Base-by-base conservation (phyloP, 169 alveolate species). In the Plasmodium ovale region DNA sequence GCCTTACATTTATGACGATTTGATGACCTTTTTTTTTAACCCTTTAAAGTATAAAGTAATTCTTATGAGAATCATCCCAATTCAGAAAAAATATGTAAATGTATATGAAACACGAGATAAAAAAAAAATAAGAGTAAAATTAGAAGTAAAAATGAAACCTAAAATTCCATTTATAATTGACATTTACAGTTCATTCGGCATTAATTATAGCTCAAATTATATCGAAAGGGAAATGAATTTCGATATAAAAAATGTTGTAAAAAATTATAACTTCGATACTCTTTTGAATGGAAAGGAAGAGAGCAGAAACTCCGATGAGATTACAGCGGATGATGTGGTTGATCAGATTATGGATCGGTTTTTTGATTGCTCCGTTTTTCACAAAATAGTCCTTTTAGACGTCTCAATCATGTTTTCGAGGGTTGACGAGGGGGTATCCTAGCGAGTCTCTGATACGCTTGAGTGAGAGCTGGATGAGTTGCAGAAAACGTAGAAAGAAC, bases 211-310 rank as follows among this genome's bases (percentile, higher is more conserved):
- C 6, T 82, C 93, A 29, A 71, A 27, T 27, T 93, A 89, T 33
- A 92, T 89, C 4, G 94, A 92, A 71, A 93, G 65, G 59, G 96
- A 93, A 44, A 89, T 93, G 37, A 44, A 69, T 58, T 92, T 92
- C 39, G 96, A 93, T 59, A 74, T 93, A 31, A 93, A 88, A 58
- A 93, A 89, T 64, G 96, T 93, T 47, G 84, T 93, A 14, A 88
- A 93, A 65, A 70, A 88, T 37, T 88, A 65, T 65, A 74, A 88
- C 71, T 19, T 62, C 39, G 93, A 42, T 19, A 92, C 87, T 1
- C 67, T 93, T n/a, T 44, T 90, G 16, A 33, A 65, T 23, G 23
- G 49, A 19, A 77, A 59, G 10, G 44, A 93, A 31, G 79, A 69
- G 21, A 44, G 51, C 1, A 14, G 44, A 14, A 21, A 42, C 23